Evolutionary conservation across 805 yeast genomes (phyloP), one percentile per base, ranked within the genome.

Genomic region (Candida dajiaensis): DNA sequence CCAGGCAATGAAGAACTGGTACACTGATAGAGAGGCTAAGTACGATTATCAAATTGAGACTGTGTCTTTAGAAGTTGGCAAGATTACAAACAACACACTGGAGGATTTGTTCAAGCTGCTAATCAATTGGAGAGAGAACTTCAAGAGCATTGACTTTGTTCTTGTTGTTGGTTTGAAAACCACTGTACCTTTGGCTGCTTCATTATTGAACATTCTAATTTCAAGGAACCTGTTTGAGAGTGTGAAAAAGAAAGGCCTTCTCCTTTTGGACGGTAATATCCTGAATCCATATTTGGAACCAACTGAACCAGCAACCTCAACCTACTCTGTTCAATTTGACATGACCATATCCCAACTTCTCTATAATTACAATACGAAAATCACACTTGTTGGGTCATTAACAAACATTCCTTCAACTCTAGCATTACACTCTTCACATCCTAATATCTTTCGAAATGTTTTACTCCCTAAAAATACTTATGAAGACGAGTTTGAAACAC

Each of bases 381-480:
- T 78, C 3, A 72, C 77, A 38, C 60, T 78, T 26, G 67, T 77
- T 31, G 81, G 83, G 0, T 72, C 78, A 3, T 63, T 77, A 25
- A 74, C 74, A 49, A 80, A 76, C 54, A 54, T 77, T 2, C 67
- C 77, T 36, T 73, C 77, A 13, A 78, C 82, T 16, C 56, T 80
- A 31, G 78, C 80, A 0, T 59, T 80, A 1, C 79, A 78, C 52
- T 62, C 74, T 6, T 66, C 55, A 40, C 85, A 80, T 60, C 83
- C 85, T 1, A 77, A 78, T 54, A 77, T 80, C 26, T 70, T 73
- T 49, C 59, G 84, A 46, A 76, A 78, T 11, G 68, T 80, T 31
- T 77, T 73, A 54, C 71, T 77, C 38, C 68, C 69, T 16, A 62
- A 66, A 19, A 71, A 56, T 0, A 9, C 38, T 56, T 76, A 33